Conservation (phyloP, 140 eudicot species). For the Anethum foeniculum region DNA sequence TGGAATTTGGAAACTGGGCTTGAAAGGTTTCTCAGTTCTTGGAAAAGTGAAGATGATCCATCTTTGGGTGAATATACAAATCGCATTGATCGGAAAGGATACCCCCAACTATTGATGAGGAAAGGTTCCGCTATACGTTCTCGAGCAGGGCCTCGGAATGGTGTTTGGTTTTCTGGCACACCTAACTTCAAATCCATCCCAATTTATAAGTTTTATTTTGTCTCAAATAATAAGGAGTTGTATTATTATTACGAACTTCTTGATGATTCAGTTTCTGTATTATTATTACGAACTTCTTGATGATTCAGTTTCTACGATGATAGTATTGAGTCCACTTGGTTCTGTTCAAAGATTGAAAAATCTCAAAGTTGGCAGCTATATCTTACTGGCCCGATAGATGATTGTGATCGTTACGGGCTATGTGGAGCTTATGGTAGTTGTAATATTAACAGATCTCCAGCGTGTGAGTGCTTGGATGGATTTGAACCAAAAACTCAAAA, state of each 20-base stretch:
- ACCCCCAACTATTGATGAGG: conserved; percentile 25
- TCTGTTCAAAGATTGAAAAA: conserved; percentile 19
- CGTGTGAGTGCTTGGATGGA: conserved; percentile 38
- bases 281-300: conserved; percentile 6
- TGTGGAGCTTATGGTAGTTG: conserved; percentile 40
- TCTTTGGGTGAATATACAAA: conserved; percentile 20
- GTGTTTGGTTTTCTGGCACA: conserved; percentile 17
- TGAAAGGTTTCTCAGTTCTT: conserved; percentile 29
- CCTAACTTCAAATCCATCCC: neutral
- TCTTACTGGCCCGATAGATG: conserved; percentile 8
- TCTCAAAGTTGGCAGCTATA: conserved; percentile 23
- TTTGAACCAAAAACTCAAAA: conserved; percentile 27
- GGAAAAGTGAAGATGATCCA: conserved; percentile 43
- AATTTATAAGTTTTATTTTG: neutral
- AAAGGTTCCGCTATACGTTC: neutral
- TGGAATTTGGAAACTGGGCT: conserved; percentile 26
- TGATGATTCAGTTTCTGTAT: neutral
- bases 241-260: conserved; percentile 11
- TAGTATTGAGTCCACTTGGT: conserved; percentile 18
- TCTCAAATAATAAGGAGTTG: neutral
- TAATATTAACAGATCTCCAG: conserved; percentile 19
- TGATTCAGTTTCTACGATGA: neutral
- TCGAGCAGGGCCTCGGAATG: conserved; percentile 49
- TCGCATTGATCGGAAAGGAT: conserved; percentile 34
- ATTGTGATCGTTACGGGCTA: conserved; percentile 23